Percentiles rank a stretch among this genome's conserved stretches.
phyloP scores from a whole-genome alignment of 2,329 filamentous ascomycete genomes.

The Dactylellina leptospora region DNA sequence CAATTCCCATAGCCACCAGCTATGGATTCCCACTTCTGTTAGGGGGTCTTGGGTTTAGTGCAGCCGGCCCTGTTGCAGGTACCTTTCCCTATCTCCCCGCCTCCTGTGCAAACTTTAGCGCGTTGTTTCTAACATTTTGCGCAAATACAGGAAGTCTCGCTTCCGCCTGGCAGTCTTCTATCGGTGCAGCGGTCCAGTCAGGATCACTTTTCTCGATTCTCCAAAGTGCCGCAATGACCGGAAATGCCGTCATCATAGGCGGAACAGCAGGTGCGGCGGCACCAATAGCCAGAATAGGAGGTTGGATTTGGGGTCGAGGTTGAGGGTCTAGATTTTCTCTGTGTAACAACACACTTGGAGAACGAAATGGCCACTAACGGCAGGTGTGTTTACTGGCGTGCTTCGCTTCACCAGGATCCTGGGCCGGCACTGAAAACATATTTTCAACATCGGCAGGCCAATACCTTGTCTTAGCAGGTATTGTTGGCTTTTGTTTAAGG shows the following conservation, averaged over 20 bases:
- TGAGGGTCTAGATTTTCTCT: no score
- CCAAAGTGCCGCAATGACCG: not conserved
- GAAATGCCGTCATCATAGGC: not conserved
- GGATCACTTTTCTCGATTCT: not conserved
- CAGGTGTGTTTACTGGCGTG: no score
- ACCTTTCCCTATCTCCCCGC: not conserved
- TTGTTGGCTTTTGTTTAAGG: no score
- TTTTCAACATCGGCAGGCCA: no score
- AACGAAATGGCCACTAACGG: no score
- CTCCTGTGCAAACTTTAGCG: not conserved
- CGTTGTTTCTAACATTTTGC: not conserved
- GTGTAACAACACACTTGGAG: no score
- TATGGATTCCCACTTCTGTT: not conserved
- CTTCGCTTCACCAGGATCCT: no score
- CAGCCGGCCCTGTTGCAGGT: not conserved
- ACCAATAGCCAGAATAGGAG: not conserved
- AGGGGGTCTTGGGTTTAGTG: not conserved
- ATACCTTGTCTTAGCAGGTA: no score
- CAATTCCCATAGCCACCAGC: not conserved
- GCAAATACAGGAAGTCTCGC: not conserved
- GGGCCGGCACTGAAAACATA: no score
- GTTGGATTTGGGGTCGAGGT: not conserved
- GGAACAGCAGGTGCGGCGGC: not conserved
- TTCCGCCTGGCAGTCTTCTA: slow-evolving; percentile 17
- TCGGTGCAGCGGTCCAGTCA: not conserved